phyloP scores from a whole-genome alignment of 495 filamentous ascomycete species.

The Xylaria nigripes region DNA sequence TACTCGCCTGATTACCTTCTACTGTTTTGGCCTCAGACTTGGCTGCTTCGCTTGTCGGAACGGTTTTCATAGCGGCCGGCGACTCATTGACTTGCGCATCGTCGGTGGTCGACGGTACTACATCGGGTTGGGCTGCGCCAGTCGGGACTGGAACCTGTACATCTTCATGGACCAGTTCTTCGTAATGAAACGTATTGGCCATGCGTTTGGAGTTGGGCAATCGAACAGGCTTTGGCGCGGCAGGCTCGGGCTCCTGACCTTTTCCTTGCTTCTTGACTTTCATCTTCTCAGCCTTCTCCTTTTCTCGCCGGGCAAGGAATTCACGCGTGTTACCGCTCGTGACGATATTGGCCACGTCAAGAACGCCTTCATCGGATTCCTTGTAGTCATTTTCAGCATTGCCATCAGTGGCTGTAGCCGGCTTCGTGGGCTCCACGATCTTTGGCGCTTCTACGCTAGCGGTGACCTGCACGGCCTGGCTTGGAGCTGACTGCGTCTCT shows the following conservation, averaged over 20 bases:
- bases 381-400: constrained; percentile 42
- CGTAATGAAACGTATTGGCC: constrained; percentile 70
- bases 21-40: constrained; percentile 19
- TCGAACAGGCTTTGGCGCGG: constrained; percentile 46
- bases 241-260: constrained; percentile 53
- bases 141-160: constrained; percentile 41
- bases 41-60: constrained; percentile 8
- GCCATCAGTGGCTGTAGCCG: constrained; percentile 37
- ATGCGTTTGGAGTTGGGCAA: constrained; percentile 77
- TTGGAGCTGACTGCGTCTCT: constrained; percentile 51
- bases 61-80: constrained; percentile 19
- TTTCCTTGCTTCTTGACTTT: constrained; percentile 39
- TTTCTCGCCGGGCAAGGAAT: constrained; percentile 83
- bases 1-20: constrained; percentile 8
- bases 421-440: constrained; percentile 23
- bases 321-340: constrained; percentile 85
- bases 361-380: constrained; percentile 63
- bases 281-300: constrained; percentile 71
- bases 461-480: constrained; percentile 32
- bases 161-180: constrained; percentile 64
- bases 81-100: constrained; percentile 36
- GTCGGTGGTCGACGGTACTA: constrained; percentile 27
- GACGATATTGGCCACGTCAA: constrained; percentile 92
- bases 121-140: constrained; percentile 27
- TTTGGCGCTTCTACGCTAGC: constrained; percentile 25